Evolutionary conservation across 2,329 filamentous ascomycete species (phyloP).

Genomic region (Teratosphaeria epicoccoides): DNA sequence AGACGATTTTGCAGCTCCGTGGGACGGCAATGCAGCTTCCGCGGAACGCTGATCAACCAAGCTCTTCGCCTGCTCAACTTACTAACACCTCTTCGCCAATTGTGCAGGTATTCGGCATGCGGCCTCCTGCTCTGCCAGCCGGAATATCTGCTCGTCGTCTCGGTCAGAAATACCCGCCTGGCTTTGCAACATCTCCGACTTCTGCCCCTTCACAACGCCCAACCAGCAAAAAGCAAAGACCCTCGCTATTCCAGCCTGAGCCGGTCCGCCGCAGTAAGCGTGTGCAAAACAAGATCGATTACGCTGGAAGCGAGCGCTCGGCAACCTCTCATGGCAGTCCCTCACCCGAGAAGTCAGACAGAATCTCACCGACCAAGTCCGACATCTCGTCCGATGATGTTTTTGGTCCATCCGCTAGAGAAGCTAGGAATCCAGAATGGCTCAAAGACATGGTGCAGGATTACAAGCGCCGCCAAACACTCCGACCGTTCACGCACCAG

Average conservation of each 20-base stretch:
- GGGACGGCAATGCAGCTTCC: neutral
- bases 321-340: neutral
- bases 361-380: neutral
- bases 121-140: neutral
- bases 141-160: neutral
- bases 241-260: neutral
- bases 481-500: neutral
- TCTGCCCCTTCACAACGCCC: neutral
- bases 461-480: neutral
- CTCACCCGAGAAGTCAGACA: neutral
- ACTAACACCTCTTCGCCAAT: neutral
- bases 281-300: constrained; percentile 9
- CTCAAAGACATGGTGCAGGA: neutral
- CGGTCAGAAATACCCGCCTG: neutral
- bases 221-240: neutral
- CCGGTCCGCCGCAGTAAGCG: constrained; percentile 10
- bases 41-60: neutral
- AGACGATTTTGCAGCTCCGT: neutral
- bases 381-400: neutral
- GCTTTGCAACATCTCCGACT: neutral
- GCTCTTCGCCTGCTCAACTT: neutral
- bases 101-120: neutral
- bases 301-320: constrained; percentile 8
- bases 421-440: neutral
- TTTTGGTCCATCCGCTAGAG: neutral